phyloP scores from a whole-genome alignment of 2,329 filamentous ascomycete genomes.

The Alternaria gaisen region DNA sequence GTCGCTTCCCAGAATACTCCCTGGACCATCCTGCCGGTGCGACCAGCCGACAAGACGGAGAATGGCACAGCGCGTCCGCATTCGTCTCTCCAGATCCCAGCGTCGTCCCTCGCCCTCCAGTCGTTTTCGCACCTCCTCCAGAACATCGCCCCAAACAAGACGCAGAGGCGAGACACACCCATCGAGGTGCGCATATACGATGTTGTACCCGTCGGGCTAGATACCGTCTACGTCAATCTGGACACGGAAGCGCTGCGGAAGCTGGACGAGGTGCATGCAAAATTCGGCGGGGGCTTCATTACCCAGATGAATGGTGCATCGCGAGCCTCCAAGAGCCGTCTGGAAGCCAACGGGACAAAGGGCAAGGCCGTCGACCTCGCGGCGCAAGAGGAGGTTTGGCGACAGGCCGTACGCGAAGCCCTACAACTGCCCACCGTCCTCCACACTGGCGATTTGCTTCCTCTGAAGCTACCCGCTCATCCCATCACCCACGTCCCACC shows the following conservation, averaged over 20 bases:
- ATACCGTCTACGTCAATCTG: conserved; percentile 86
- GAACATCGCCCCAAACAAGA: conserved; percentile 77
- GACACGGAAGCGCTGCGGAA: conserved; percentile 82
- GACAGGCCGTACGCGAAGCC: conserved; percentile 71
- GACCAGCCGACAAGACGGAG: conserved; percentile 50
- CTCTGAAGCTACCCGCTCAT: conserved; percentile 78
- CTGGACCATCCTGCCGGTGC: conserved; percentile 88
- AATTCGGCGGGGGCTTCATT: conserved; percentile 73
- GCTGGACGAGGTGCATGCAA: conserved; percentile 82
- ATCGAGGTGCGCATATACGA: conserved; percentile 87
- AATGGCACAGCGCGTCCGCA: conserved; percentile 61
- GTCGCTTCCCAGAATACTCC: conserved; percentile 66
- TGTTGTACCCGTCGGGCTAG: conserved; percentile 79
- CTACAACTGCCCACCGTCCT: conserved; percentile 77
- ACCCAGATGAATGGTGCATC: conserved; percentile 45
- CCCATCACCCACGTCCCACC: conserved; percentile 85
- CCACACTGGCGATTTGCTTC: conserved; percentile 83
- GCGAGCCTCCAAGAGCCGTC: conserved; percentile 40
- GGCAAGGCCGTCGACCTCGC: conserved; percentile 32
- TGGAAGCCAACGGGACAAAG: conserved; percentile 51
- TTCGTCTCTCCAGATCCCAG: conserved; percentile 81
- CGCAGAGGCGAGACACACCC: conserved; percentile 75
- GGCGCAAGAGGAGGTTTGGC: conserved; percentile 49
- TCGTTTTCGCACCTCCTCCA: conserved; percentile 79
- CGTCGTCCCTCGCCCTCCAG: conserved; percentile 76